Evolutionary conservation across 2,329 filamentous ascomycete genomes (phyloP), one percentile per base, ranked within the genome.

Genomic region (Cadophora gregata): DNA sequence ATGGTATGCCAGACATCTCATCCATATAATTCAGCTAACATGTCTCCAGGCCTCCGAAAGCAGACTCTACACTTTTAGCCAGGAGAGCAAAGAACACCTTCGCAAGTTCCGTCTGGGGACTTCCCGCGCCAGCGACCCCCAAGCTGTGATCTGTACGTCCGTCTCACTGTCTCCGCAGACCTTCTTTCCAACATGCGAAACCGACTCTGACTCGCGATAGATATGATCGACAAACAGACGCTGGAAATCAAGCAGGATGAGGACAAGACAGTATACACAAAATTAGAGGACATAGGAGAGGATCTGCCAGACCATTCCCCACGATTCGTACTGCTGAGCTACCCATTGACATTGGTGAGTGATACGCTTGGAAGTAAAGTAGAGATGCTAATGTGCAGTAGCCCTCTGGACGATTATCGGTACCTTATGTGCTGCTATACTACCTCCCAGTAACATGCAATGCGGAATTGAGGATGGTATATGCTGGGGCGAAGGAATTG

Each of bases 371-470:
- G 1, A 4, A 29, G 24, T 10, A 24, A 27, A 25, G 12, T n/a
- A 27, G 2, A 9, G 29, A 69, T 59, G 58, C 65, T 61, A 42
- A 75, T 59, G 60, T 60, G 33, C 42, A 65, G 61, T 47, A 63
- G 93, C 83, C 89, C 53, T 93, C 92, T 62, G 96, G 96, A 65
- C 89, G 96, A 31, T 79, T 93, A 51, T 91, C 93, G 5, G 93
- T 97, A 3, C 96, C 96, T 10, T 99, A 99, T 78, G 93, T 97
- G 56, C 87, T 98, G 78, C 82, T 99, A 25, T 97, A 97, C 83
- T 98, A 97, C 81, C 88, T 98, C 25, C 96, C 96, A 8, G 91
- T 90, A 61, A 97, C 95, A 59, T 96, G 93, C 81, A 97, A 97
- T 78, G 88, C 86, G 72, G 92, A 94, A 76, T 83, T 91, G 76